Evolutionary conservation across 129 eudicot genomes (phyloP), one percentile per base, ranked within the genome.

Genomic region (Gnaphalium uliginosum): DNA sequence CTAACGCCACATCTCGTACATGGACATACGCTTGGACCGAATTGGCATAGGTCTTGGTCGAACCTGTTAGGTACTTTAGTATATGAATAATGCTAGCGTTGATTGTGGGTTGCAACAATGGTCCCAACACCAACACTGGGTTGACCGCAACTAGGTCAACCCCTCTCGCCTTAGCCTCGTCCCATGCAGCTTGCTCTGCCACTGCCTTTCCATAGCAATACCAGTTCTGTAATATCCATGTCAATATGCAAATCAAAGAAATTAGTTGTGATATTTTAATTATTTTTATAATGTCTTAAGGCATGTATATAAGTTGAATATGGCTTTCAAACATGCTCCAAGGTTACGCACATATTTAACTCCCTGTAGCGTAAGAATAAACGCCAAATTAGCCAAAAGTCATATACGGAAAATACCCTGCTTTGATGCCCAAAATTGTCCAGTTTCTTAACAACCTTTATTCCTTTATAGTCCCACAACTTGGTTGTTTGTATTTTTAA

Each of bases 141-240:
- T 89, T 87, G 7, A 94, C 72, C 29, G 77, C 93, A 39, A 88
- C 97, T 32, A 94, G 53, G 80, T 94, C 98, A 71, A 94, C 96
- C 32, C 89, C 97, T 72, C 78, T 82, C 61, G 87, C 93, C 79
- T 82, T 89, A n/a, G 98, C 97, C 79, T 63, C 89, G 18, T 94
- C 97, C 89, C 97, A 90, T 3, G 98, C 98, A 8, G 96, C 96
- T 66, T 85, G 83, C 69, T 93, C 98, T 0, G 98, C 98, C 82
- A 90, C 98, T 6, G 97, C 83, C 84, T 94, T 94, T 35, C 98
- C 98, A n/a, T 94, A 94, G 82, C 98, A 94, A 75, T 94, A 94
- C 97, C 97, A 90, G 43, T 94, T 94, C 98, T 94, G 83, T 67
- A 73, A 59, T 4, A 7, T 13, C 22, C 10, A 35, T 6, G 10